phyloP scores from a whole-genome alignment of 2,329 filamentous ascomycete genomes.

The Hypoxylon sp. region DNA sequence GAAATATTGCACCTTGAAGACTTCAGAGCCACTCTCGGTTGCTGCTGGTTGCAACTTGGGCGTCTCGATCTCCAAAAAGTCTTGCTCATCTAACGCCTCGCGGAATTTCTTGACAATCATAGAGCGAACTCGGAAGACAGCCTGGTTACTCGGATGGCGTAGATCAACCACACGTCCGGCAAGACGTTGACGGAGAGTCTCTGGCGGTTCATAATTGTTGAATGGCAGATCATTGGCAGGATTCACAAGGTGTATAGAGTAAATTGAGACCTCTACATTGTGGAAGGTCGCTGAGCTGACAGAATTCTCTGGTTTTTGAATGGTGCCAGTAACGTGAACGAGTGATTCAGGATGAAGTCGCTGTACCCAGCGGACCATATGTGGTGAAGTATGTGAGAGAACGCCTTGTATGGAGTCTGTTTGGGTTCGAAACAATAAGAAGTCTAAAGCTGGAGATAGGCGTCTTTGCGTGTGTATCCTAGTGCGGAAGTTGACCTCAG shows the following conservation, averaged over 20 bases:
- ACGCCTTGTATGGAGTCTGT: slow-evolving; percentile 85
- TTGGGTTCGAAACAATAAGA: slow-evolving; percentile 86
- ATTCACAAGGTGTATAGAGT: slow-evolving; percentile 59
- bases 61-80: slow-evolving; percentile 92
- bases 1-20: slow-evolving; percentile 93
- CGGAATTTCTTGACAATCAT: slow-evolving; percentile 64
- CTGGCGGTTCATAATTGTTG: slow-evolving; percentile 68
- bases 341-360: slow-evolving; percentile 80
- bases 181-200: slow-evolving; percentile 72
- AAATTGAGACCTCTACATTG: slow-evolving; percentile 76
- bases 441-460: slow-evolving; percentile 82
- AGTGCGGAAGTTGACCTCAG: slow-evolving; percentile 71
- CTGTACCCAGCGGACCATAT: slow-evolving; percentile 87
- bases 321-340: slow-evolving; percentile 75
- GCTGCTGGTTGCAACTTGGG: slow-evolving; percentile 90
- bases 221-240: slow-evolving; percentile 56
- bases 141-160: slow-evolving; percentile 74
- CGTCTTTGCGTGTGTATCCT: slow-evolving; percentile 82
- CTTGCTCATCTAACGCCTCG: slow-evolving; percentile 73
- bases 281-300: slow-evolving; percentile 79
- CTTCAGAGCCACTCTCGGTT: slow-evolving; percentile 88
- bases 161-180: slow-evolving; percentile 83
- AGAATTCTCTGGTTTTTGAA: slow-evolving; percentile 76
- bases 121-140: slow-evolving; percentile 16
- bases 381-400: slow-evolving; percentile 52